These are phyloP conservation scores for Avena sativa DNA, from an alignment of 176 grass and related monocot genomes.

Conservation along the genomic window DNA sequence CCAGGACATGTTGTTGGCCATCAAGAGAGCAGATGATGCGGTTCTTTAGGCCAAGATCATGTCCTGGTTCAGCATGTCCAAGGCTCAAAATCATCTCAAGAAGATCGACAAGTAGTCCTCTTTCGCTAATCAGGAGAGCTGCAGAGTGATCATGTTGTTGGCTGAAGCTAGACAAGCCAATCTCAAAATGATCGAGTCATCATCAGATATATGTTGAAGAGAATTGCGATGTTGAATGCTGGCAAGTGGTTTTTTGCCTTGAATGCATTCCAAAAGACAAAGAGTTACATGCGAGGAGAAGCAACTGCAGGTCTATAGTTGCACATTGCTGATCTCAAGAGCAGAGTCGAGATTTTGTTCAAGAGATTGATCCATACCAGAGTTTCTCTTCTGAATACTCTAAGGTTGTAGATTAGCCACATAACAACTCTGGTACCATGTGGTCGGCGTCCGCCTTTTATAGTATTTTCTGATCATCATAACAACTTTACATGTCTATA, in stretches of 20 bases:
- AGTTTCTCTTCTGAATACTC: constrained; percentile 42
- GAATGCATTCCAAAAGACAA: constrained; percentile 18
- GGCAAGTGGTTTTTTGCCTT: constrained; percentile 28
- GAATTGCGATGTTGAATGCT: not conserved
- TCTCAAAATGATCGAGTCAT: constrained; percentile 31
- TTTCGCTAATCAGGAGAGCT: constrained; percentile 22
- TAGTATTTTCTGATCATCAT: not conserved
- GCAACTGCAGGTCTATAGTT: constrained; percentile 38
- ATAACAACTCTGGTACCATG: not conserved
- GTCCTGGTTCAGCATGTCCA: constrained; percentile 34
- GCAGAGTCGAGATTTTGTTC: constrained; percentile 8
- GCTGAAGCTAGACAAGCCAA: constrained; percentile 43
- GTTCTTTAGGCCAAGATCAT: constrained; percentile 14
- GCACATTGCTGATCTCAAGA: constrained; percentile 14
- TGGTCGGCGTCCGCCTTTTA: constrained; percentile 26
- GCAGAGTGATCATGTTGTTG: constrained; percentile 39
- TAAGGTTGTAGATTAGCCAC: constrained; percentile 17
- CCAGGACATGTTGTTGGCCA: constrained; percentile 8
- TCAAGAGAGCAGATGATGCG: constrained; percentile 41
- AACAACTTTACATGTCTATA: not conserved
- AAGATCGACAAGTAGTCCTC: constrained; percentile 46
- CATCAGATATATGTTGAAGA: not conserved
- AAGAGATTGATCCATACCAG: constrained; percentile 33
- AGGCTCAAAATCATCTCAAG: constrained; percentile 50
- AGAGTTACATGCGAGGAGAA: constrained; percentile 6